Evolutionary conservation across 1,139 yeast species (phyloP).

Genomic region (Suhomyces yuchorum): DNA sequence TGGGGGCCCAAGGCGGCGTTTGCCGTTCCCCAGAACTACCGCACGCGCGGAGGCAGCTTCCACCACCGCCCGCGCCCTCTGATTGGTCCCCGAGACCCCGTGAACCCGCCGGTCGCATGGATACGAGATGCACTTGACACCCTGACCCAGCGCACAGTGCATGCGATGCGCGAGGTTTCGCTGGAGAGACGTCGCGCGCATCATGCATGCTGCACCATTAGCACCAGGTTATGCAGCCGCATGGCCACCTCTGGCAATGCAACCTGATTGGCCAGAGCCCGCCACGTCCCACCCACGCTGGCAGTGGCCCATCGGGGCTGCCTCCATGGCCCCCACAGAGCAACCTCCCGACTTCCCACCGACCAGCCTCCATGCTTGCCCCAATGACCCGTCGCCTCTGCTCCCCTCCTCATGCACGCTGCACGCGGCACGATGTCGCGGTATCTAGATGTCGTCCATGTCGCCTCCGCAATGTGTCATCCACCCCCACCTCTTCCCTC

Average conservation of each 20-base stretch:
- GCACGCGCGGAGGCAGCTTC: too few species aligned
- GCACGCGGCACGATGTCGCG: background rate
- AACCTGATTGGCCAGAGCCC: background rate
- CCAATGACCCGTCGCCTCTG: background rate
- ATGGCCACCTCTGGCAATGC: background rate
- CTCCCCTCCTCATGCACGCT: background rate
- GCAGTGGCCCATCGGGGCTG: too few species aligned
- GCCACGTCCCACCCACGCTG: background rate
- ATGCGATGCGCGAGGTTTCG: background rate
- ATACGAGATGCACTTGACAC: background rate
- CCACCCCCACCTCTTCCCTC: background rate
- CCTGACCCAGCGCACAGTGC: background rate
- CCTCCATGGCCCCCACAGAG: too few species aligned
- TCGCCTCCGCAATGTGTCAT: slow-evolving; percentile 4
- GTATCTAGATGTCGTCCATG: background rate
- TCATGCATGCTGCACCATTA: background rate
- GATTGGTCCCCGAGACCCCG: too few species aligned
- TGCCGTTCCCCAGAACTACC: too few species aligned
- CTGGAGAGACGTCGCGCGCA: background rate
- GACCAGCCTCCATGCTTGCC: too few species aligned
- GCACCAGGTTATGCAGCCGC: background rate
- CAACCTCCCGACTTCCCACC: too few species aligned
- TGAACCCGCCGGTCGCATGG: too few species aligned
- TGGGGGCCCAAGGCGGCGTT: too few species aligned
- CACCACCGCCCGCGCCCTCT: too few species aligned